Evolutionary conservation across 768 basidiomycete species (phyloP), one percentile per base, ranked within the genome.

Genomic region (Hemileccinum rubropunctum): DNA sequence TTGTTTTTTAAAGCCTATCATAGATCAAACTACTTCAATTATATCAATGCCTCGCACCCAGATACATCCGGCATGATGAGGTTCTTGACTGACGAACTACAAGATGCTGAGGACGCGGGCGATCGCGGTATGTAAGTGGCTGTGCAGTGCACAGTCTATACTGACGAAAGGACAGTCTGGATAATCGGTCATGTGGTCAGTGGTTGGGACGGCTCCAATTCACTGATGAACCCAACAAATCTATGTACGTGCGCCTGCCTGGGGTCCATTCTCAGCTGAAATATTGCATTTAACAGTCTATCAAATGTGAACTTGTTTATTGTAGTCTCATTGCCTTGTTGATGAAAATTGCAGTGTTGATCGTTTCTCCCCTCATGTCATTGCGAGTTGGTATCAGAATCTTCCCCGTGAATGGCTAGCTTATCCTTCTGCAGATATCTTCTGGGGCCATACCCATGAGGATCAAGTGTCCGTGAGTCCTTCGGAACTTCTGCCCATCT

Each of bases 391-490:
- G 83, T 74, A 37, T 11, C n/a, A 13, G 26, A 20, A 33, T 23
- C 2, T 42, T 15, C 15, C 9, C n/a, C 23, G 2, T 28, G 20
- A 36, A 36, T 8, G 42, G 17, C 15, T 54, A 36, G 50, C 51
- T 54, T 58, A 56, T 49, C 44, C 45, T 42, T 23, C 35, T 44
- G 34, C 47, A 83, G 85, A 79, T 55, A 80, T 88, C n/a, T 88
- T 89, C 72, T 90, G 75, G 61, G 88, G 88, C 6, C 88, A 90
- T 58, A 80, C 82, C 0, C 86, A 89, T 48, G 84, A 88, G 62
- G 87, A 89, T 64, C 77, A 86, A 66, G 55, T 87, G 35, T 82
- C 78, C 27, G 84, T 84, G 51, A 23, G 74, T 48, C 27, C n/a
- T 42, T 47, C 14, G 8, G 28, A 38, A 21, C n/a, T 23, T 18